Conservation (phyloP, 192 early-diverging fungal species). For the Coemansia sp. region DNA sequence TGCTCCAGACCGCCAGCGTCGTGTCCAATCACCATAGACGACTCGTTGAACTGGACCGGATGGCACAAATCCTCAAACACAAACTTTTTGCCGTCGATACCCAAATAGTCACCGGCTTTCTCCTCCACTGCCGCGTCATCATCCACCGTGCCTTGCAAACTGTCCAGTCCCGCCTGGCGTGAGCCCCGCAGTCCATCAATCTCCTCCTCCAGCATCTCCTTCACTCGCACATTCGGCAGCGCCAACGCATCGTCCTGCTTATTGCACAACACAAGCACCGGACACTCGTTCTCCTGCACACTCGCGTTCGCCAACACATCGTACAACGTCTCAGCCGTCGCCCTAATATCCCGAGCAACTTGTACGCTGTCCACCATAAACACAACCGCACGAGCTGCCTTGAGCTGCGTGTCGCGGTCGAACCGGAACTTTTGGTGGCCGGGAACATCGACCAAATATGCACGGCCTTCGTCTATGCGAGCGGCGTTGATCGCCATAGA, state of each 20-base stretch:
- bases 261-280: conserved; percentile 79
- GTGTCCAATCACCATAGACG: conserved; percentile 56
- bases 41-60: conserved; percentile 64
- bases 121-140: conserved; percentile 59
- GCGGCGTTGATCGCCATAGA: conserved; percentile 46
- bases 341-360: conserved; percentile 54
- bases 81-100: conserved; percentile 79
- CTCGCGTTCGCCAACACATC: conserved; percentile 71
- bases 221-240: conserved; percentile 65
- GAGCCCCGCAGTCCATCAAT: conserved; percentile 57
- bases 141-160: conserved; percentile 18
- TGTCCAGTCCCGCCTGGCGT: conserved; percentile 33
- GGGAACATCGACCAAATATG: conserved; percentile 76
- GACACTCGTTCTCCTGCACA: conserved; percentile 59
- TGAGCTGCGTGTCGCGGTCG: conserved; percentile 68
- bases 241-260: conserved; percentile 77
- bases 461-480: conserved; percentile 14
- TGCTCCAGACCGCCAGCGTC: conserved; percentile 58
- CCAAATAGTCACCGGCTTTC: conserved; percentile 67
- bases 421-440: conserved; percentile 84
- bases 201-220: conserved; percentile 70
- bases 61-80: conserved; percentile 80
- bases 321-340: conserved; percentile 77
- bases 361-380: conserved; percentile 80
- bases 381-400: conserved; percentile 66